Evolutionary conservation across 192 early-diverging fungal genomes (phyloP), one percentile per base, ranked within the genome.

Genomic region (Diversispora eburnea): DNA sequence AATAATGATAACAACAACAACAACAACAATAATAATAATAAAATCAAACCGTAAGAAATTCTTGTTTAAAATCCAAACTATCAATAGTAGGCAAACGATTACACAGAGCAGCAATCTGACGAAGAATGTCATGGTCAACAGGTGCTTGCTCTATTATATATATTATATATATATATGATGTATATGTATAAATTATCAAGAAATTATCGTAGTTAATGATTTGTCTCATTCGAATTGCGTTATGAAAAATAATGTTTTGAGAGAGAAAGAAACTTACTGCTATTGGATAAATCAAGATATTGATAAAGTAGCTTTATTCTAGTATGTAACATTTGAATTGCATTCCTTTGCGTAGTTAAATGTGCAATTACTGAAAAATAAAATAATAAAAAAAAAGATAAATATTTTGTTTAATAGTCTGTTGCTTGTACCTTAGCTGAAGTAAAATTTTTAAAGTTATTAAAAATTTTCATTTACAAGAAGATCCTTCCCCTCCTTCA

Each of bases 321-420:
- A 1, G 86, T 77, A 67, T 91, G 85, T 7, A 95, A 77, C 94
- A 95, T 94, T 52, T 88, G 83, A 75, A 95, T 90, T 8, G 94
- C 92, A 73, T 92, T 95, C 61, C 81, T 74, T 76, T 94, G 94
- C 46, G 85, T 83, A 8, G 84, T 86, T 45, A 95, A 77, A 67
- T 92, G 90, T 0, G 86, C 77, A 33, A 90, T 84, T 51, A 92
- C 91, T 92, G 57, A 8, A 25, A 25, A 41, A 75, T 45, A 69
- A 61, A 39, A 13, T n/a, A 13, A 45, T 42, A 19, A 60, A 61
- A 70, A 70, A 33, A 33, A 33, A 33, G 25, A 33, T 33, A 33
- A n/a, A n/a, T n/a, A n/a, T n/a, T n/a, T 33, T 33, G 0, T 1
- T 33, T 33, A 33, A 33, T 33, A 33, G 25, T 33, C 2, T 0